A percentile compares a stretch with the other conserved stretches of the same genome.
These are phyloP conservation scores for Trichoderma pleuroti DNA, from an alignment of 2,329 filamentous ascomycete species.

Conservation along the genomic window DNA sequence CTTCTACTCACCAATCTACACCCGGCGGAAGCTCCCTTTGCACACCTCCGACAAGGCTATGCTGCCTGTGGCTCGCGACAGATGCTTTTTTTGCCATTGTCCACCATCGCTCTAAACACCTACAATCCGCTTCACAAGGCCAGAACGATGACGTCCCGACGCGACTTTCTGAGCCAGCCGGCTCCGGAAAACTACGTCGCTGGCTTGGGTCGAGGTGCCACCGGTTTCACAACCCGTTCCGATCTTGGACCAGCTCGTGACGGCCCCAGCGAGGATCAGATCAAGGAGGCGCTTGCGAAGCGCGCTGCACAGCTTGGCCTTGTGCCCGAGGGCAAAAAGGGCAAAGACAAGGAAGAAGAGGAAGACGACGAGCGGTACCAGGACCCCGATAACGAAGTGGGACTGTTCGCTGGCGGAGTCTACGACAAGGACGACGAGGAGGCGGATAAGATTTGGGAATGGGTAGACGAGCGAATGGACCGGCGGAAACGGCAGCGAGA, in stretches of 20 bases:
- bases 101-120: neutral
- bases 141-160: constrained; percentile 56
- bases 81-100: neutral
- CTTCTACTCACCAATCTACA: neutral
- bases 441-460: constrained; percentile 91
- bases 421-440: constrained; percentile 98
- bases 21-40: neutral
- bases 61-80: constrained; percentile 8
- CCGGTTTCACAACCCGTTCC: constrained; percentile 94
- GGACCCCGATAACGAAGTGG: constrained; percentile 95
- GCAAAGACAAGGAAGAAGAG: constrained; percentile 66
- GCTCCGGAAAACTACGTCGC: constrained; percentile 88
- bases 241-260: constrained; percentile 93
- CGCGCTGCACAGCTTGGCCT: constrained; percentile 79
- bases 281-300: constrained; percentile 95
- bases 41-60: constrained; percentile 8
- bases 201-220: constrained; percentile 94
- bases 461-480: constrained; percentile 97
- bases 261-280: constrained; percentile 94
- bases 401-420: constrained; percentile 88
- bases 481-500: constrained; percentile 87
- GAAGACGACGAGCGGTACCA: constrained; percentile 81
- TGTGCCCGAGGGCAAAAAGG: constrained; percentile 64
- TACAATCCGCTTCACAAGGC: neutral
- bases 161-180: constrained; percentile 84